Evolutionary conservation across 371 early-diverging fungal genomes (phyloP), one percentile per base, ranked within the genome.

Genomic region (Dinochytrium kinnereticum): DNA sequence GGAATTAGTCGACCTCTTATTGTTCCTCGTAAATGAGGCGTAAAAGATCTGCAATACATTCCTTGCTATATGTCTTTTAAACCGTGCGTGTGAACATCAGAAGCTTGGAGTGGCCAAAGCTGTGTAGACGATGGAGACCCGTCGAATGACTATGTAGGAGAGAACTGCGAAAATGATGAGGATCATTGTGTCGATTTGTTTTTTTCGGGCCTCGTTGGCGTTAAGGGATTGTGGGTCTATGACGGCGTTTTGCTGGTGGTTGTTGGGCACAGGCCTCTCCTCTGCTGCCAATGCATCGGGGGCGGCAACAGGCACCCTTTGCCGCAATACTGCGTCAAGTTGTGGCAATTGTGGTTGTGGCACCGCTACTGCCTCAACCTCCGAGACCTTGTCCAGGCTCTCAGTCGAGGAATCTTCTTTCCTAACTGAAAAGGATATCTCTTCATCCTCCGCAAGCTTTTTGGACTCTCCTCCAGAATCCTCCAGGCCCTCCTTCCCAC

Each of bases 131-230:
- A 75, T 30, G 2, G 64, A 61, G 2, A 75, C n/a, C 53, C 75
- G 13, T n/a, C 75, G 40, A 21, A 75, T 34, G 17, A 75, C 64
- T 31, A 75, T 65, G 50, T 75, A 75, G 24, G 34, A 19, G 15
- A 70, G 7, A 10, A 69, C 15, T 5, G 70, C 70, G 17, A 24
- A 24, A 15, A 75, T 34, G n/a, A 57, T 39, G 21, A 75, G 51
- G 24, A 75, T 75, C 37, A 57, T 51, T 0, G 75, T 75, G 67
- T 75, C 75, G 40, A 75, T 59, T 64, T 70, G 75, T 26, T 66
- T 3, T 34, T 61, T 61, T 24, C 13, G 21, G 0, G 24, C 75
- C 34, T 36, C 17, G 17, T 28, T 73, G 55, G 57, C 40, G 55
- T 50, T 51, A 19, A 51, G 31, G n/a, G n/a, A n/a, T n/a, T n/a